These are phyloP conservation scores for Fusarium staphyleae DNA, from an alignment of 2,329 filamentous ascomycete genomes.

Conservation along the genomic window DNA sequence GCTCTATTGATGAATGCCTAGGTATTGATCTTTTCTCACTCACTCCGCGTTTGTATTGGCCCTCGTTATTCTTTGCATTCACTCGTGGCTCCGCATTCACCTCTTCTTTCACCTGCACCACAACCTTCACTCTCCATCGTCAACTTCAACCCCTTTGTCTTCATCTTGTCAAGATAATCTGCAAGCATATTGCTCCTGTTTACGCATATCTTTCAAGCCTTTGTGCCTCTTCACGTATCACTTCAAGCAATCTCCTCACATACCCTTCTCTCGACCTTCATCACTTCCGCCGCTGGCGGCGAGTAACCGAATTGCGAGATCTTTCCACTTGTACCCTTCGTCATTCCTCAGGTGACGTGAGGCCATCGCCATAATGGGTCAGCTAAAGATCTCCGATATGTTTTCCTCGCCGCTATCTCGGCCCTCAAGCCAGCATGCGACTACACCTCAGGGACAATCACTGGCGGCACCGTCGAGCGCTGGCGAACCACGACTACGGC, in stretches of 20 bases:
- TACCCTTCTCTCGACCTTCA: not conserved
- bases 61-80: slow-evolving; percentile 3
- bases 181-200: not conserved
- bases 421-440: not conserved
- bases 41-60: not conserved
- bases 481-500: not conserved
- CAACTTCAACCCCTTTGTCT: not conserved
- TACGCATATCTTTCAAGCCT: not conserved
- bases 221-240: not conserved
- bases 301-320: not conserved
- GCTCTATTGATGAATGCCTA: not conserved
- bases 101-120: slow-evolving; percentile 4
- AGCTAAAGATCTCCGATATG: slow-evolving; percentile 27
- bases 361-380: slow-evolving; percentile 12
- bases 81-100: not conserved
- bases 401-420: slow-evolving; percentile 8
- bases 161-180: not conserved
- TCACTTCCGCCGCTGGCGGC: not conserved
- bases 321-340: not conserved
- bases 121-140: not conserved
- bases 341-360: not conserved
- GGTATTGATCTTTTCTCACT: not conserved
- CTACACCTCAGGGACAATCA: not conserved
- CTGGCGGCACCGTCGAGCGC: not conserved
- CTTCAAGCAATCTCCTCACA: not conserved